phyloP scores from a whole-genome alignment of 129 eudicot genomes.

The Silybum marianum region DNA sequence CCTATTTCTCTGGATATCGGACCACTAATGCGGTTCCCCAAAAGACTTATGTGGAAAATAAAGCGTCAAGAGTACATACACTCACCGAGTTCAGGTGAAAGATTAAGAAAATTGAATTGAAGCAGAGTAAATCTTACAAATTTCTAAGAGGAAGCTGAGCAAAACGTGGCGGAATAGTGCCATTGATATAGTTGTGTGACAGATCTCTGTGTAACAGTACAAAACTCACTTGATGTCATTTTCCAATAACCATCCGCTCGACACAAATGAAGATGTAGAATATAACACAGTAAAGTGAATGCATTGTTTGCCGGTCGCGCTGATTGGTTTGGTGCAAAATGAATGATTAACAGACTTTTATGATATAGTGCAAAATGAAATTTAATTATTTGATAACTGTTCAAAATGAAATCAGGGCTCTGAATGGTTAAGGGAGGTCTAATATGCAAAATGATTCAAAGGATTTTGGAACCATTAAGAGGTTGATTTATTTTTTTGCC shows the following conservation, averaged over 20 bases:
- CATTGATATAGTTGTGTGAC: conserved; percentile 66
- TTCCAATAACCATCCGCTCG: background rate
- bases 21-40: conserved; percentile 78
- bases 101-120: background rate
- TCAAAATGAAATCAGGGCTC: too few relatives aligned
- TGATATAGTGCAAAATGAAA: too few relatives aligned
- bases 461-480: too few relatives aligned
- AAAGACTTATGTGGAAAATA: conserved; percentile 52
- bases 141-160: conserved; percentile 59
- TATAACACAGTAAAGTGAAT: background rate
- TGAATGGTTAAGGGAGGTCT: too few relatives aligned
- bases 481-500: too few relatives aligned
- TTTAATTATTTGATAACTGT: too few relatives aligned
- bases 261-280: background rate
- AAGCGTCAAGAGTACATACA: background rate
- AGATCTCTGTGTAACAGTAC: conserved; percentile 59
- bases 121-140: conserved; percentile 52
- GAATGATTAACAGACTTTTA: too few relatives aligned
- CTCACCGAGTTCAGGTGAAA: conserved; percentile 20
- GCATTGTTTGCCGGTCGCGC: background rate
- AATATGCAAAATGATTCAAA: too few relatives aligned
- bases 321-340: too few relatives aligned
- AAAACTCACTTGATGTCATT: conserved; percentile 5
- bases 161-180: conserved; percentile 61
- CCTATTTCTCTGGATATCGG: conserved; percentile 74